Evolutionary conservation across 306 rosid genomes (phyloP).

Genomic region (Gynostemma pentaphyllum): DNA sequence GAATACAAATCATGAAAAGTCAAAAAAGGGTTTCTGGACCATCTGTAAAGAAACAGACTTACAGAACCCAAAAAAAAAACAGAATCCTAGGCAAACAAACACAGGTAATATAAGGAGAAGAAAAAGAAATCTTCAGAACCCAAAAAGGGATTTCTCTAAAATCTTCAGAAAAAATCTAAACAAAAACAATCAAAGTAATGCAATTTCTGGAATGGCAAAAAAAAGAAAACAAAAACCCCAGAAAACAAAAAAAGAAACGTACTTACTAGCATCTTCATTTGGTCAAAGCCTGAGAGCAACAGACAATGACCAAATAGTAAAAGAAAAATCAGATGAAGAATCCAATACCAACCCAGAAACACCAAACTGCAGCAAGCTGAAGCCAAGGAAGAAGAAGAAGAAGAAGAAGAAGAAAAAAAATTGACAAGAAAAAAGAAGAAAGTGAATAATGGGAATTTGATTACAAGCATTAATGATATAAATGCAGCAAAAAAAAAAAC

Average conservation of each 20-base stretch:
- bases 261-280: slow-evolving; percentile 94
- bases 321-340: slow-evolving; percentile 22
- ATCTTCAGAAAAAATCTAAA: background rate
- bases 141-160: slow-evolving; percentile 2
- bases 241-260: slow-evolving; percentile 61
- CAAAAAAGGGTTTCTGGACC: slow-evolving; percentile 16
- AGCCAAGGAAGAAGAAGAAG: background rate
- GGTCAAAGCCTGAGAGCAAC: slow-evolving; percentile 53
- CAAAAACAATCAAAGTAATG: background rate
- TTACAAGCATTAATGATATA: slow-evolving; percentile 61
- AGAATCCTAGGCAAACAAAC: slow-evolving; percentile 4
- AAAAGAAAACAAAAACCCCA: slow-evolving; percentile 1
- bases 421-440: slow-evolving; percentile 20
- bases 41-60: slow-evolving; percentile 6
- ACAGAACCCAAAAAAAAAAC: background rate
- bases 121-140: background rate
- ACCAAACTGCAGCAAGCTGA: slow-evolving; percentile 16
- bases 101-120: background rate
- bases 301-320: slow-evolving; percentile 37
- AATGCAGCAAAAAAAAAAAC: slow-evolving; percentile 38
- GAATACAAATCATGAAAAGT: slow-evolving; percentile 8
- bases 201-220: background rate
- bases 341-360: slow-evolving; percentile 21
- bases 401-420: background rate
- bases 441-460: slow-evolving; percentile 22